These are phyloP conservation scores for Casaregolazyma lundiana DNA, from an alignment of 1,139 yeast species.

Conservation along the genomic window DNA sequence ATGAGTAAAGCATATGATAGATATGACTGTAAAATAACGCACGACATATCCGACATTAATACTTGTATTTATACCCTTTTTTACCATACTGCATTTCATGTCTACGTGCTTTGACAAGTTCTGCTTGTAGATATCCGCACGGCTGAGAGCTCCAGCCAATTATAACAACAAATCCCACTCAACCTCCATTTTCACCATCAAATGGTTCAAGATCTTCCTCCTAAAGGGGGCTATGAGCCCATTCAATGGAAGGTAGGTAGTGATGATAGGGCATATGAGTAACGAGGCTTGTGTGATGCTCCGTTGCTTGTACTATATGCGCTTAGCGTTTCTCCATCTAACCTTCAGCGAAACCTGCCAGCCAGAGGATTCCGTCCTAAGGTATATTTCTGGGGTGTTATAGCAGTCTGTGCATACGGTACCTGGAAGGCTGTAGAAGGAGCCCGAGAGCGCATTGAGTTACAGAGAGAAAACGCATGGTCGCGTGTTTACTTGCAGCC, in stretches of 20 bases:
- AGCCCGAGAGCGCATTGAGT: slow-evolving; percentile 69
- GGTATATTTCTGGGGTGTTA: slow-evolving; percentile 60
- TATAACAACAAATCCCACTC: background rate
- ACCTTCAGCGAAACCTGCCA: slow-evolving; percentile 60
- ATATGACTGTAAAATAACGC: too few relatives aligned
- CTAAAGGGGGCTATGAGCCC: slow-evolving; percentile 79
- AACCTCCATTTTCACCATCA: slow-evolving; percentile 10
- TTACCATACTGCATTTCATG: too few relatives aligned
- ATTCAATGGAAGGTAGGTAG: slow-evolving; percentile 67
- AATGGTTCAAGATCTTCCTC: slow-evolving; percentile 76
- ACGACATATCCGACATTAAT: too few relatives aligned
- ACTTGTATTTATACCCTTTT: too few relatives aligned
- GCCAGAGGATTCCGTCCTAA: slow-evolving; percentile 80
- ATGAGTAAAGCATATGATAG: too few relatives aligned
- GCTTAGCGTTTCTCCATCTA: background rate
- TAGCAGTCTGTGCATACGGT: slow-evolving; percentile 65
- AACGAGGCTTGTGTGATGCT: background rate
- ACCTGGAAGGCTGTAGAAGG: slow-evolving; percentile 65
- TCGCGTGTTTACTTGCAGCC: slow-evolving; percentile 72
- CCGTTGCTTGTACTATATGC: background rate
- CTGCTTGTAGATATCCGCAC: background rate
- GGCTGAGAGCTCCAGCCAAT: slow-evolving; percentile 1
- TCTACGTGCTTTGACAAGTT: too few relatives aligned
- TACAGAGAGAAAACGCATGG: slow-evolving; percentile 73
- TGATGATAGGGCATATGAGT: background rate